These are phyloP conservation scores for Panicum miliaceum DNA, from an alignment of 176 grass and related monocot species.

Conservation along the genomic window DNA sequence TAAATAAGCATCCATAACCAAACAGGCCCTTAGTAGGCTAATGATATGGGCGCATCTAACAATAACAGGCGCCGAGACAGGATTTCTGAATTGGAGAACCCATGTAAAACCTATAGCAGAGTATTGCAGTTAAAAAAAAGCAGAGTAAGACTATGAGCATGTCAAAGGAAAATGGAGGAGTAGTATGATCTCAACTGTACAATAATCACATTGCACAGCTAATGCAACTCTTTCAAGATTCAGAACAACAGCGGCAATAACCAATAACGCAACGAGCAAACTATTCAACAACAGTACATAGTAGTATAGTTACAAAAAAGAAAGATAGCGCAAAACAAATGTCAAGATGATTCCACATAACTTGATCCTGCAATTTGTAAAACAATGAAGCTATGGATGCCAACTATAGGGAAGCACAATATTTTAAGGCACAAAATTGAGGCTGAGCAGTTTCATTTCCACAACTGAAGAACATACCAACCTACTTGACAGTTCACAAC, in stretches of 20 bases:
- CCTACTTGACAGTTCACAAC: not conserved
- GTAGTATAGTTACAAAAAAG: not conserved
- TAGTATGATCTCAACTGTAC: not conserved
- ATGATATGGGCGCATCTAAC: not conserved
- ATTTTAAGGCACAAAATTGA: not conserved
- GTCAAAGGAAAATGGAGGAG: not conserved
- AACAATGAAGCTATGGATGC: not conserved
- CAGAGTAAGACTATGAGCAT: not conserved
- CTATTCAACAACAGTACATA: not conserved
- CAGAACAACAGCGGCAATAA: not conserved
- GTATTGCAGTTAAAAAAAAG: not conserved
- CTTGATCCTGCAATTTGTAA: not conserved
- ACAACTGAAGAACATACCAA: conserved; percentile 11
- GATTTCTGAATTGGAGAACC: conserved; percentile 19
- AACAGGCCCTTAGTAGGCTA: conserved; percentile 1
- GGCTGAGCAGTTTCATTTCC: not conserved
- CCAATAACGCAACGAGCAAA: not conserved
- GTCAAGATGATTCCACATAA: not conserved
- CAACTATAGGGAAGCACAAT: not conserved
- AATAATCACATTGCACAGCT: not conserved
- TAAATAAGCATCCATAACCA: too few species aligned
- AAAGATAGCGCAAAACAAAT: not conserved
- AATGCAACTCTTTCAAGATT: conserved; percentile 6
- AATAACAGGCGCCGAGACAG: not conserved
- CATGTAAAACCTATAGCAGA: not conserved